Base-by-base conservation (phyloP, 495 filamentous ascomycete genomes). In the Trichoderma reesei region DNA sequence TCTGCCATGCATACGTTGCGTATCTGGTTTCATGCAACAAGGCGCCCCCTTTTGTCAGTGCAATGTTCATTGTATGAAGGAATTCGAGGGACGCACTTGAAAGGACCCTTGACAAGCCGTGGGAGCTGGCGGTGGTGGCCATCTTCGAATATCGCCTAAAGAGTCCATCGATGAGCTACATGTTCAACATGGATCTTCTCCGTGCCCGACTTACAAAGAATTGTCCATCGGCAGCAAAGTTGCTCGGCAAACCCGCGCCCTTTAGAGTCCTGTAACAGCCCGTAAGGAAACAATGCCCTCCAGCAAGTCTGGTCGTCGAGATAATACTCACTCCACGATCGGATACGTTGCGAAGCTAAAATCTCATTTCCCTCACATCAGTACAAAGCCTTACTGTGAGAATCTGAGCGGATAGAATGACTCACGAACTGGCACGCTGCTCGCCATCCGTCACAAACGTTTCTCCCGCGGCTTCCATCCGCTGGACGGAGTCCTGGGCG, bases 271-370 rank as follows among this genome's bases (percentile, higher is more conserved):
- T 56, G 51, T 16, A 33, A 11, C 2, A 7, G 34, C 10, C 26
- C 2, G 7, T 56, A 11, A 34, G n/a, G 31, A 34, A 56, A 33
- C 18, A 9, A 5, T 5, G 1, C 14, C 5, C 2, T 11, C 2
- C 9, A 56, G 2, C 10, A 7, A 11, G 4, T 34, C 34, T 5
- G 11, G 20, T 56, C 10, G 11, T 9, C 7, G n/a, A n/a, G 20
- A 8, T 14, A 9, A 13, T 46, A 56, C 51, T 56, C 10, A 56
- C 51, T 56, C 51, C 9, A 34, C 18, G 14, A 56, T 34, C 31
- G 51, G 51, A 34, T 56, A 56, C 2, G 51, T 56, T 5, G 51
- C 51, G 51, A 56, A 56, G 34, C 51, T 56, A 56, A 56, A 56
- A 31, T 56, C n/a, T n/a, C n/a, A n/a, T n/a, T n/a, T n/a, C n/a